These are phyloP conservation scores for Phytophthora aleatoria DNA, from an alignment of 352 stramenopile genomes.

Conservation along the genomic window DNA sequence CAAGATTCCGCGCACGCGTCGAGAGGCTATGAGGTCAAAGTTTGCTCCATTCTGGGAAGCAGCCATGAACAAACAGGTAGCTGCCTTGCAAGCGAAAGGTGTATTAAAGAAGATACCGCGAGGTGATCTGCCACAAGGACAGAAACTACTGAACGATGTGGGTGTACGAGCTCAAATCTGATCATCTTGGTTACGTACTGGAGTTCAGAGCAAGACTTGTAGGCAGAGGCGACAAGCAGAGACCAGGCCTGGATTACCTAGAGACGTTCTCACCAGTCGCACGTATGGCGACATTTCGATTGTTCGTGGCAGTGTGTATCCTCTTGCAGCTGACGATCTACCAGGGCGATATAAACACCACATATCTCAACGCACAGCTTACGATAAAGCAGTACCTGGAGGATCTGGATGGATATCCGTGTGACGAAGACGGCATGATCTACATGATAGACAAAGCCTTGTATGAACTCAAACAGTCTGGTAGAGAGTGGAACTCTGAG, in stretches of 20 bases:
- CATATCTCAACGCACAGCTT: background rate
- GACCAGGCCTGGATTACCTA: background rate
- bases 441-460: slow-evolving; percentile 5
- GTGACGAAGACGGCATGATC: background rate
- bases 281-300: slow-evolving; percentile 13
- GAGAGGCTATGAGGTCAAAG: background rate
- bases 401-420: background rate
- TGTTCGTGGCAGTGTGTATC: slow-evolving; percentile 2
- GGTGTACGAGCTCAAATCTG: background rate
- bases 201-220: background rate
- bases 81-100: background rate
- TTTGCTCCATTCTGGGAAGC: background rate
- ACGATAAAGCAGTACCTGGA: background rate
- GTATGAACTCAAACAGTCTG: slow-evolving; percentile 1
- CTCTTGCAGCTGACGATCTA: background rate
- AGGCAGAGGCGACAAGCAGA: background rate
- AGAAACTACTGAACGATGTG: background rate
- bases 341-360: slow-evolving; percentile 1
- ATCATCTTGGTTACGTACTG: background rate
- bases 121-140: background rate
- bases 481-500: slow-evolving; percentile 7
- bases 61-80: background rate
- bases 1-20: background rate
- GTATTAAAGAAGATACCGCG: background rate
- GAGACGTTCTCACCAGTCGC: slow-evolving; percentile 7